Evolutionary conservation across 768 basidiomycete species (phyloP).

Genomic region (Chalciporus chontae): DNA sequence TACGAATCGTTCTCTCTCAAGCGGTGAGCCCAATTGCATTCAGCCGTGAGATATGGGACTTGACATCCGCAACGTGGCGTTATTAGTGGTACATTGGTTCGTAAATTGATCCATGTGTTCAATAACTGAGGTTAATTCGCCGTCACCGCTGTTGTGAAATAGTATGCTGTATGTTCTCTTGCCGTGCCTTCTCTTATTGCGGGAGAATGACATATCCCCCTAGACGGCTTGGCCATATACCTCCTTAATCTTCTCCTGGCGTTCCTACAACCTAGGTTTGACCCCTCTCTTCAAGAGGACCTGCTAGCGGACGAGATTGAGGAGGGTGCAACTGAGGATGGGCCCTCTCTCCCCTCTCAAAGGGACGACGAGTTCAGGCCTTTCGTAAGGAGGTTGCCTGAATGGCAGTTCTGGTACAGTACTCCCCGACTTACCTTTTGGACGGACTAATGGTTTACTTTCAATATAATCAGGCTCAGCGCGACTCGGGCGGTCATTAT

Average conservation of each 20-base stretch:
- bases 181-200: neutral
- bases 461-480: constrained; percentile 61
- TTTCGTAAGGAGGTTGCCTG: constrained; percentile 91
- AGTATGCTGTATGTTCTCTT: constrained; percentile 65
- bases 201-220: constrained; percentile 1
- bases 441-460: too few relatives aligned
- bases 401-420: constrained; percentile 94
- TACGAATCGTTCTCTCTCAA: constrained; percentile 85
- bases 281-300: constrained; percentile 93
- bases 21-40: constrained; percentile 58
- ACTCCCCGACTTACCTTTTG: neutral
- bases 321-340: constrained; percentile 71
- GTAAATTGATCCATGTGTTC: constrained; percentile 29
- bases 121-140: constrained; percentile 1
- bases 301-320: constrained; percentile 93
- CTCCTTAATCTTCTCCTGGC: constrained; percentile 94
- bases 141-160: neutral
- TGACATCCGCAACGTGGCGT: neutral
- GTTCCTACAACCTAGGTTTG: constrained; percentile 97
- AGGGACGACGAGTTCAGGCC: constrained; percentile 96
- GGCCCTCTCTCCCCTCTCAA: constrained; percentile 57
- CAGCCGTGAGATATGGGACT: neutral
- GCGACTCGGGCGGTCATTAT: constrained; percentile 86
- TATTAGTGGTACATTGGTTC: constrained; percentile 88
- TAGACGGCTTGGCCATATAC: constrained; percentile 92